Conservation (phyloP, 2,329 filamentous ascomycete genomes). For the Botrytis elliptica region DNA sequence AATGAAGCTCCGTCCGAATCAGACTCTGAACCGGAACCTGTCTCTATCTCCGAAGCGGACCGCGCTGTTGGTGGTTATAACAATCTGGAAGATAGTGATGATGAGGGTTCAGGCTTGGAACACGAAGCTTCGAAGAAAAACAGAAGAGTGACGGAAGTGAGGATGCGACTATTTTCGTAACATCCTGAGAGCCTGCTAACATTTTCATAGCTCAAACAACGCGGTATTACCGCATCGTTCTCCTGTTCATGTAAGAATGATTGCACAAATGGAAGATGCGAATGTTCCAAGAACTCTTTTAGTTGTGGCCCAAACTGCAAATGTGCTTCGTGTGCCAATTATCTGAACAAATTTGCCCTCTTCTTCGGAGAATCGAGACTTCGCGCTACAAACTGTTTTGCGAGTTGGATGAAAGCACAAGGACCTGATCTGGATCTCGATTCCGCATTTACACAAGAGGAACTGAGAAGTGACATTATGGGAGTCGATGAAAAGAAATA, state of each 20-base stretch:
- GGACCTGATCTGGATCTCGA: neutral
- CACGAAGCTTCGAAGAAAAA: neutral
- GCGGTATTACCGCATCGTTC: neutral
- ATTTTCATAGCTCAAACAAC: slow-evolving; percentile 1
- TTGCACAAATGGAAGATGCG: neutral
- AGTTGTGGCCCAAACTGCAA: slow-evolving; percentile 11
- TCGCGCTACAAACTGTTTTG: slow-evolving; percentile 16
- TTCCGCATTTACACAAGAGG: slow-evolving; percentile 11
- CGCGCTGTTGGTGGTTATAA: neutral
- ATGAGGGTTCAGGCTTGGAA: neutral
- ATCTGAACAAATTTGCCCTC: neutral
- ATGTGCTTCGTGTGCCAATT: slow-evolving; percentile 16
- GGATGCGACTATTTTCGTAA: neutral
- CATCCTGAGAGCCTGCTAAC: neutral
- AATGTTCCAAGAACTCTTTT: slow-evolving; percentile 11
- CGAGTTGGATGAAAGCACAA: slow-evolving; percentile 5
- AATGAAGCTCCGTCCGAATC: neutral
- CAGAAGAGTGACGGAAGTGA: slow-evolving; percentile 18
- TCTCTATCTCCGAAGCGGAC: neutral
- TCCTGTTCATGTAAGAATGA: slow-evolving; percentile 8
- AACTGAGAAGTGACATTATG: slow-evolving; percentile 13
- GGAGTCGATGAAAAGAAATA: slow-evolving; percentile 15
- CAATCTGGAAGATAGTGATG: neutral
- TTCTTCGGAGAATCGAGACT: slow-evolving; percentile 12
- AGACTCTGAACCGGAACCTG: neutral